These are phyloP conservation scores for Fonsecaea nubica DNA, from an alignment of 2,329 filamentous ascomycete genomes.

Conservation along the genomic window DNA sequence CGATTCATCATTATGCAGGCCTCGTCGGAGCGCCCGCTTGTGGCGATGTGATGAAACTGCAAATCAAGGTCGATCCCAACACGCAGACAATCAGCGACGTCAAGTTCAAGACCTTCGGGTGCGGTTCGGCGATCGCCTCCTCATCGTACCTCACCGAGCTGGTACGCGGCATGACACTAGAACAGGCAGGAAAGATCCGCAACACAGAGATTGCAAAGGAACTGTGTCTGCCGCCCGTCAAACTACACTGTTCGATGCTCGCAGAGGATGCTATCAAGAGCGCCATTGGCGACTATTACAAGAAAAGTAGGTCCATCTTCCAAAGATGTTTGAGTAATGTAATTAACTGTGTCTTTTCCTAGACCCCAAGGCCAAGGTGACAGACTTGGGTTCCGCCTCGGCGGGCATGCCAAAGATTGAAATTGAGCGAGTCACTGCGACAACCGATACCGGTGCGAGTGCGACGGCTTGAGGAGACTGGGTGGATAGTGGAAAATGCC, in stretches of 20 bases:
- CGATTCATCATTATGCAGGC: slow-evolving; percentile 53
- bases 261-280: slow-evolving; percentile 93
- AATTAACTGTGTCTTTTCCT: slow-evolving; percentile 54
- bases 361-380: slow-evolving; percentile 77
- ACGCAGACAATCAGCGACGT: slow-evolving; percentile 90
- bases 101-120: slow-evolving; percentile 98
- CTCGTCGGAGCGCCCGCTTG: slow-evolving; percentile 90
- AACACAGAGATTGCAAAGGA: slow-evolving; percentile 99
- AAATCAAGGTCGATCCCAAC: slow-evolving; percentile 88
- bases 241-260: slow-evolving; percentile 90
- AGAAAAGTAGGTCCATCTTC: slow-evolving; percentile 59
- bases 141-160: slow-evolving; percentile 94
- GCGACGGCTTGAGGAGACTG: slow-evolving; percentile 31
- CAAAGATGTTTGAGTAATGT: background rate
- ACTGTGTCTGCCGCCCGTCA: slow-evolving; percentile 85
- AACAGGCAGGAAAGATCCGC: slow-evolving; percentile 88
- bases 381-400: slow-evolving; percentile 73
- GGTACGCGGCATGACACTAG: slow-evolving; percentile 92
- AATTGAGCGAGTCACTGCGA: slow-evolving; percentile 62
- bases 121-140: slow-evolving; percentile 90
- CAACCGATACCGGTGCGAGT: slow-evolving; percentile 40
- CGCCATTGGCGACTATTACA: slow-evolving; percentile 88
- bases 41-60: slow-evolving; percentile 92
- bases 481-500: slow-evolving; percentile 1
- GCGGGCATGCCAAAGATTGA: slow-evolving; percentile 71